Evolutionary conservation across 2,329 filamentous ascomycete species (phyloP).

Genomic region (Cryphonectria carpinicola): DNA sequence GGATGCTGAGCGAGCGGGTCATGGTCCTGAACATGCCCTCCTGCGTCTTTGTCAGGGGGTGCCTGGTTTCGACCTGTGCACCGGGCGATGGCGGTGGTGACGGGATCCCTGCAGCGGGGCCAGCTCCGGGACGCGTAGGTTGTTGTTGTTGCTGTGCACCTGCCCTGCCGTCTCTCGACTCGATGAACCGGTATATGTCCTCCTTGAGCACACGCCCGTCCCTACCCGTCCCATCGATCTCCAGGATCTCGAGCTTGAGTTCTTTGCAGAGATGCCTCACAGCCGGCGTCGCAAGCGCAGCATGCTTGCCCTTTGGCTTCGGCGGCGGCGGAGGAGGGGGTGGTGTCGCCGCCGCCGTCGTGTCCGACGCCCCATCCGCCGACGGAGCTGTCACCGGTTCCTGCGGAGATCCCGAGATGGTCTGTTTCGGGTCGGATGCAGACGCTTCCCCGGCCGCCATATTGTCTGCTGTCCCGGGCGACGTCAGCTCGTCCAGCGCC

Average conservation of each 20-base stretch:
- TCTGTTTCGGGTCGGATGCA: slow-evolving; percentile 37
- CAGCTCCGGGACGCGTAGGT: slow-evolving; percentile 7
- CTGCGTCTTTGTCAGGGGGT: slow-evolving; percentile 78
- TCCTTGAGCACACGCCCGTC: slow-evolving; percentile 92
- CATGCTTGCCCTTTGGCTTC: slow-evolving; percentile 63
- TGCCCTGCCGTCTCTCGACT: slow-evolving; percentile 49
- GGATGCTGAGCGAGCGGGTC: slow-evolving; percentile 88
- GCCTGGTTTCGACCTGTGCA: slow-evolving; percentile 68
- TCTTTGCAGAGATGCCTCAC: slow-evolving; percentile 88
- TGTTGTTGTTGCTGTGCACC: too few species aligned
- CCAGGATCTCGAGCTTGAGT: slow-evolving; percentile 73
- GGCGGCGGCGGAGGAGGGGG: slow-evolving; percentile 27
- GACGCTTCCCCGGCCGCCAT: slow-evolving; percentile 15
- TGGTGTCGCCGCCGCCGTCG: slow-evolving; percentile 21
- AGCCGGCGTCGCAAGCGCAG: slow-evolving; percentile 84
- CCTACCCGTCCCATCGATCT: slow-evolving; percentile 83
- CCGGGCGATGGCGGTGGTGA: slow-evolving; percentile 40
- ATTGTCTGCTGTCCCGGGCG: slow-evolving; percentile 30
- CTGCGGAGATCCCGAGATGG: slow-evolving; percentile 27
- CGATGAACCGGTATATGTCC: slow-evolving; percentile 77
- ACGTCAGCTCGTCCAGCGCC: slow-evolving; percentile 51
- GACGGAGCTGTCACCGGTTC: slow-evolving; percentile 24
- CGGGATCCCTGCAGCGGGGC: slow-evolving; percentile 3
- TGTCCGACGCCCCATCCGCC: slow-evolving; percentile 23
- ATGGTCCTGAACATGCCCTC: slow-evolving; percentile 97